These are phyloP conservation scores for Oenanthe sinensis DNA, from an alignment of 129 eudicot species.

Conservation along the genomic window DNA sequence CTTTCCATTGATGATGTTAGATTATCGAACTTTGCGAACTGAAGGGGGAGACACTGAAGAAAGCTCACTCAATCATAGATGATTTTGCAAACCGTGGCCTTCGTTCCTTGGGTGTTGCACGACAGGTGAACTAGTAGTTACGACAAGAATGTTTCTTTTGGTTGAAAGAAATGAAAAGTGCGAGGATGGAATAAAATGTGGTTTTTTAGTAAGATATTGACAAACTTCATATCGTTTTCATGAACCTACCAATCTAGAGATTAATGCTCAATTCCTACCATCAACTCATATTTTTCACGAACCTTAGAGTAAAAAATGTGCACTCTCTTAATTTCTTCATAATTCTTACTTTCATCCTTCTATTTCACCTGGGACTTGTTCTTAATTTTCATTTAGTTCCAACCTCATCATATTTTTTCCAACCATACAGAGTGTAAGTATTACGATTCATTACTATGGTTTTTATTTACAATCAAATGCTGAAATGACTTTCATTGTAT, in stretches of 20 bases:
- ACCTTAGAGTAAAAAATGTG: too few relatives aligned
- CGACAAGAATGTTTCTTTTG: neutral
- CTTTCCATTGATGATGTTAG: conserved; percentile 23
- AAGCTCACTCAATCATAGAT: conserved; percentile 58
- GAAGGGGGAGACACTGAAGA: conserved; percentile 47
- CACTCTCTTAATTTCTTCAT: neutral
- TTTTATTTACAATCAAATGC: neutral
- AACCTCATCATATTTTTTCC: neutral
- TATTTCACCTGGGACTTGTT: neutral
- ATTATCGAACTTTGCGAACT: conserved; percentile 75
- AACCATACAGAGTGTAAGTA: neutral
- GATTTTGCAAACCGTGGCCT: conserved; percentile 82
- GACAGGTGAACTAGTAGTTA: conserved; percentile 31
- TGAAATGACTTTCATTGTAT: neutral
- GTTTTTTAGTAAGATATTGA: too few relatives aligned
- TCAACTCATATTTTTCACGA: neutral
- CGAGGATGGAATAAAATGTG: neutral
- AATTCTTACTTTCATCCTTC: neutral
- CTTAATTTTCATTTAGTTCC: neutral
- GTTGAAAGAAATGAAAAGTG: neutral
- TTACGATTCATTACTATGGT: neutral
- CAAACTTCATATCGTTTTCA: neutral
- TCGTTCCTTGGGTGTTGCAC: conserved; percentile 68
- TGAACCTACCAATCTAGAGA: neutral
- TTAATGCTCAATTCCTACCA: neutral